phyloP scores from a whole-genome alignment of 164 flowering plant genomes.

The Aristolochia fimbriata region DNA sequence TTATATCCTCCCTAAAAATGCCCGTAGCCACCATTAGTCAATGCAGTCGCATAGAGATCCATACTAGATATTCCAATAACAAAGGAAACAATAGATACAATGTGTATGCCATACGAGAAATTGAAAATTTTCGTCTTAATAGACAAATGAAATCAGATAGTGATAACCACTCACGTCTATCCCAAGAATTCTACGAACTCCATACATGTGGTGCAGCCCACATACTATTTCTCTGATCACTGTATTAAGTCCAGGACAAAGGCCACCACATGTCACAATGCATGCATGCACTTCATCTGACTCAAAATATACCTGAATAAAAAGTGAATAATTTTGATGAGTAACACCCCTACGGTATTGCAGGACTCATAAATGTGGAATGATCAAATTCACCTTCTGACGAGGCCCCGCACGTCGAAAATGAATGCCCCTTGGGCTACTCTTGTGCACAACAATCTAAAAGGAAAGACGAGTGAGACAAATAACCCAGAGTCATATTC shows the following conservation, averaged over 20 bases:
- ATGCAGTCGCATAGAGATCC: no score
- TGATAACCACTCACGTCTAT: slow-evolving; percentile 46
- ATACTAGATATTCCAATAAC: no score
- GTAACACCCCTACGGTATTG: not conserved
- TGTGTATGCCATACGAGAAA: no score
- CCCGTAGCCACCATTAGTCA: not conserved
- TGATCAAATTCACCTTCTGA: slow-evolving; percentile 34
- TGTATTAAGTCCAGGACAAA: slow-evolving; percentile 97
- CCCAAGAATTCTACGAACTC: slow-evolving; percentile 64
- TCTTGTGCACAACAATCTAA: slow-evolving; percentile 63
- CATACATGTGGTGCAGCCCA: slow-evolving; percentile 76
- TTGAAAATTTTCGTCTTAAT: no score
- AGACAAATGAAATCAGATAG: no score
- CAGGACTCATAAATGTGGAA: not conserved
- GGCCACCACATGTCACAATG: slow-evolving; percentile 96
- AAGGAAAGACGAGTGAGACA: not conserved
- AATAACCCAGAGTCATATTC: not conserved
- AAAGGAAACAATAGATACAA: no score
- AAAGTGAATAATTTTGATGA: slow-evolving; percentile 6
- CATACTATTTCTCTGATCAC: slow-evolving; percentile 93
- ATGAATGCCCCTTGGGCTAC: slow-evolving; percentile 63
- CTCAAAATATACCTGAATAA: slow-evolving; percentile 62
- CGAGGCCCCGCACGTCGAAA: slow-evolving; percentile 89
- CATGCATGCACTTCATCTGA: slow-evolving; percentile 90
- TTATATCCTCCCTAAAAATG: slow-evolving; percentile 59